Conservation (phyloP, 257 asterid species). For the Solanum pimpinellifolium region DNA sequence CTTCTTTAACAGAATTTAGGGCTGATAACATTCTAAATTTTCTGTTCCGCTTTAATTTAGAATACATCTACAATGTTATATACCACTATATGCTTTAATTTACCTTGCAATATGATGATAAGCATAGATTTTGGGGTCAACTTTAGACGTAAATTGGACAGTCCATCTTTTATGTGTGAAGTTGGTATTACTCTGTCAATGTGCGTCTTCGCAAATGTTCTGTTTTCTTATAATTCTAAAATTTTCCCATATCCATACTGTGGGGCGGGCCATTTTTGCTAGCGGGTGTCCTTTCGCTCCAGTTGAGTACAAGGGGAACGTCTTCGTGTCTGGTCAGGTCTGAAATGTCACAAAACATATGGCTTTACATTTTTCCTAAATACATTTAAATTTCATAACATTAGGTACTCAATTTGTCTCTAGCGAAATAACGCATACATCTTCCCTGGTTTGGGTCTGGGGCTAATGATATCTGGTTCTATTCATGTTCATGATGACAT, state of each 20-base stretch:
- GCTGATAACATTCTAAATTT: no score
- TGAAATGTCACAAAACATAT: not conserved
- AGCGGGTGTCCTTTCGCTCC: conserved; percentile 31
- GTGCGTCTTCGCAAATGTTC: not conserved
- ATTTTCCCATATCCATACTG: conserved; percentile 7
- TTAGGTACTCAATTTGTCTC: not conserved
- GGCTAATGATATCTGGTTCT: conserved; percentile 75
- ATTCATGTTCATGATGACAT: conserved; percentile 87
- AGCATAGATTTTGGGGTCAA: no score
- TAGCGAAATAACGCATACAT: conserved; percentile 85
- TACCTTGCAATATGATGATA: no score
- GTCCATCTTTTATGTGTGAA: not conserved
- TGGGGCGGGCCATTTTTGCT: conserved; percentile 25
- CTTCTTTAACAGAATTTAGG: no score
- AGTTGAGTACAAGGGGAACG: conserved; percentile 42
- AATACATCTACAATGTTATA: no score
- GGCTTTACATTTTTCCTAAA: not conserved
- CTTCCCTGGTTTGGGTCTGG: conserved; percentile 65
- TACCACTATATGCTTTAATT: no score
- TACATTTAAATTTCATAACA: not conserved
- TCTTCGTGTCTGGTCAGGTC: conserved; percentile 66
- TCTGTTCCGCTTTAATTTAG: no score
- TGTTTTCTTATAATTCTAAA: not conserved
- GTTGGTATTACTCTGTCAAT: not conserved
- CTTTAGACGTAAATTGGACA: no score